phyloP scores from a whole-genome alignment of 805 yeast species.

The Isabelozyma rhagii region DNA sequence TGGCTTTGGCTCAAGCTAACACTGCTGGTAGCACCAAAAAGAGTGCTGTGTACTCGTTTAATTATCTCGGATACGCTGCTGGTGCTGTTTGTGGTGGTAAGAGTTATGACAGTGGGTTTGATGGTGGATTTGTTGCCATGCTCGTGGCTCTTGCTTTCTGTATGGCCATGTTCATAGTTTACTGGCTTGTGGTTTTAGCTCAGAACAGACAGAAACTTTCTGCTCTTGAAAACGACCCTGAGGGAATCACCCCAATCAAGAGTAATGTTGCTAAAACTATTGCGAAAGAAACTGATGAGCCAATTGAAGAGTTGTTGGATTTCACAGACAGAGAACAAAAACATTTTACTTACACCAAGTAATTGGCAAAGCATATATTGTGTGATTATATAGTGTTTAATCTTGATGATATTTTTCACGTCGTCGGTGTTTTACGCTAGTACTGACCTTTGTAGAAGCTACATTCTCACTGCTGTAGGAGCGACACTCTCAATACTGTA shows the following conservation, averaged over 20 bases:
- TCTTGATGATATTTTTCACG: too few species aligned
- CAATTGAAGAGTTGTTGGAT: constrained; percentile 36
- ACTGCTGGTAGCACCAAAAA: constrained; percentile 29
- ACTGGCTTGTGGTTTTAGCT: constrained; percentile 8
- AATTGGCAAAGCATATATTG: neutral
- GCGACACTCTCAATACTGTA: too few species aligned
- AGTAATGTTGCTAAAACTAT: constrained; percentile 55
- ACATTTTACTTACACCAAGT: constrained; percentile 15
- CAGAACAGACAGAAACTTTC: constrained; percentile 11
- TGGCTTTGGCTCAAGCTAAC: constrained; percentile 25
- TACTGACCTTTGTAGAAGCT: too few species aligned
- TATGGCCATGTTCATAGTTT: constrained; percentile 7
- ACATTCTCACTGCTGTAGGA: too few species aligned
- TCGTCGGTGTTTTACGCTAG: too few species aligned
- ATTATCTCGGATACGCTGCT: constrained; percentile 27
- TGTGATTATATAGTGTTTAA: too few species aligned
- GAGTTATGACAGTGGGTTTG: constrained; percentile 8
- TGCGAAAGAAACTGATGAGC: constrained; percentile 51
- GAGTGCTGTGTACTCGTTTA: constrained; percentile 30
- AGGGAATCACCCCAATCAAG: constrained; percentile 49
- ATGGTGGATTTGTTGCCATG: constrained; percentile 18
- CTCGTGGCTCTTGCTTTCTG: constrained; percentile 15
- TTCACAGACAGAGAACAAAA: constrained; percentile 17
- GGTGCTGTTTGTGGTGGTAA: constrained; percentile 21
- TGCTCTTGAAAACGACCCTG: constrained; percentile 35